These are phyloP conservation scores for Flaveria brownii DNA, from an alignment of 129 eudicot species.

Conservation along the genomic window DNA sequence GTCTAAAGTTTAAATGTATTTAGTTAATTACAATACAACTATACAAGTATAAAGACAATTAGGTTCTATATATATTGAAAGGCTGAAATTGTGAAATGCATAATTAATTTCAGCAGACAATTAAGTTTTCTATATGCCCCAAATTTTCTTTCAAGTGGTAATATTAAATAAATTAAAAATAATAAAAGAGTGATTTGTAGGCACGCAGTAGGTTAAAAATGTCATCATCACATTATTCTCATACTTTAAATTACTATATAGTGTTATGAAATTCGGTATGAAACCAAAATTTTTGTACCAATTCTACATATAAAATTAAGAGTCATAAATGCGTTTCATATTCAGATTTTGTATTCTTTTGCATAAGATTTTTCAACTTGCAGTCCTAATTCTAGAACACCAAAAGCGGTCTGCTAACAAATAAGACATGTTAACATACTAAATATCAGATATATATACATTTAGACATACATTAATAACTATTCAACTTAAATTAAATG, in stretches of 20 bases:
- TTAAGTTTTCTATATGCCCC: background rate
- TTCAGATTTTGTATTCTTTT: slow-evolving; percentile 6
- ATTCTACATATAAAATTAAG: background rate
- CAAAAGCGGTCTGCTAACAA: background rate
- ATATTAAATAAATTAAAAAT: background rate
- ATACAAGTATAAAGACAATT: no score
- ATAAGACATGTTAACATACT: background rate
- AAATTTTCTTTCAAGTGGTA: slow-evolving; percentile 14
- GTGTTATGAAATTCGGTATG: slow-evolving; percentile 27
- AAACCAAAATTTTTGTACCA: slow-evolving; percentile 32
- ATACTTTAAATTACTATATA: slow-evolving; percentile 5
- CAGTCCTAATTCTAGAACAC: background rate
- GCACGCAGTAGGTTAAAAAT: slow-evolving; percentile 34
- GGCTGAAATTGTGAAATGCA: background rate
- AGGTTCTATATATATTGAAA: background rate
- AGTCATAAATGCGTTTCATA: slow-evolving; percentile 18
- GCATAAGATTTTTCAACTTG: slow-evolving; percentile 20
- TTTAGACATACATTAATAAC: background rate
- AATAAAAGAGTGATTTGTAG: background rate
- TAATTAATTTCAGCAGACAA: slow-evolving; percentile 10
- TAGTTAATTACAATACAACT: no score
- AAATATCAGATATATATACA: background rate
- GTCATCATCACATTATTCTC: slow-evolving; percentile 41
- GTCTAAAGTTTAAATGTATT: background rate
- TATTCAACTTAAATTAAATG: background rate